Evolutionary conservation across 176 grass and related monocot genomes (phyloP).

Genomic region (Triticum monococcum): DNA sequence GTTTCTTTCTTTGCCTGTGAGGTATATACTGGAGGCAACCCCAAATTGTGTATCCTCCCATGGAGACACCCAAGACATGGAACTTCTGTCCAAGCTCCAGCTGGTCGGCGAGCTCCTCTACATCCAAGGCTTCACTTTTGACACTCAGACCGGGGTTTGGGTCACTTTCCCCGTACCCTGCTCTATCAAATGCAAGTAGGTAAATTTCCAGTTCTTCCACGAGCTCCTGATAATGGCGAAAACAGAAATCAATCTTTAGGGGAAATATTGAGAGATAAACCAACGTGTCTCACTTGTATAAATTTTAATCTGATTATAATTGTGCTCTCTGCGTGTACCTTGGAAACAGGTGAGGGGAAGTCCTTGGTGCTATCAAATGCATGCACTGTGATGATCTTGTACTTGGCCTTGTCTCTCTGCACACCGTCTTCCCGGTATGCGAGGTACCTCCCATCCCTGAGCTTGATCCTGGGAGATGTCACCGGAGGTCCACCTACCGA

Average conservation of each 20-base stretch:
- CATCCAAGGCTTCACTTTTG: slow-evolving; percentile 67
- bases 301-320: not conserved
- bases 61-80: slow-evolving; percentile 63
- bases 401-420: slow-evolving; percentile 51
- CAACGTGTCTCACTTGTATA: not conserved
- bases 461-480: slow-evolving; percentile 66
- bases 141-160: slow-evolving; percentile 62
- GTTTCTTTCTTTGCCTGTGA: slow-evolving; percentile 48
- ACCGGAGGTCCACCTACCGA: slow-evolving; percentile 56
- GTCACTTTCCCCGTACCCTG: slow-evolving; percentile 84
- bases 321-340: slow-evolving; percentile 39
- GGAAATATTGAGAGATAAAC: slow-evolving; percentile 14
- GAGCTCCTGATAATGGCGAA: slow-evolving; percentile 51
- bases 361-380: slow-evolving; percentile 72
- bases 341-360: slow-evolving; percentile 47
- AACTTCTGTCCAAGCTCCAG: slow-evolving; percentile 71
- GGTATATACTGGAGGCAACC: slow-evolving; percentile 83
- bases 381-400: slow-evolving; percentile 62
- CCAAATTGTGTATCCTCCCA: slow-evolving; percentile 76
- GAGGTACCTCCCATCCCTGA: slow-evolving; percentile 58
- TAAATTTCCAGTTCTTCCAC: slow-evolving; percentile 72
- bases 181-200: slow-evolving; percentile 71
- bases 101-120: slow-evolving; percentile 72
- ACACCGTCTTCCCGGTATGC: slow-evolving; percentile 59
- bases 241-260: slow-evolving; percentile 6